Conservation (phyloP, 2,329 filamentous ascomycete species). For the Fusarium goolgardi region DNA sequence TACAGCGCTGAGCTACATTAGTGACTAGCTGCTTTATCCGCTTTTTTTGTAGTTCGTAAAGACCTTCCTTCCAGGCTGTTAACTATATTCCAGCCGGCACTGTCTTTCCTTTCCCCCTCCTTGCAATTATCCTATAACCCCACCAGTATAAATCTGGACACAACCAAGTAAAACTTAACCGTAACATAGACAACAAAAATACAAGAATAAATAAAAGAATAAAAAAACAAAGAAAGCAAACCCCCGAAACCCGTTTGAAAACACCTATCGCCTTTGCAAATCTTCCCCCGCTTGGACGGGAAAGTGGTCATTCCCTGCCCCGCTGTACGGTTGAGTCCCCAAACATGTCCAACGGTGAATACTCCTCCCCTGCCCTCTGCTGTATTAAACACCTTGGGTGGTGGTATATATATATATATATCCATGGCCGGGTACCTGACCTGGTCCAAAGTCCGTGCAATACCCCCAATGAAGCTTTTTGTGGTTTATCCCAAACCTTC, state of each 20-base stretch:
- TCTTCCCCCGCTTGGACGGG: conserved; percentile 7
- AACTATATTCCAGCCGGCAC: neutral
- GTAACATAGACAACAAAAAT: neutral
- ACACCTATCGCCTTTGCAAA: conserved; percentile 22
- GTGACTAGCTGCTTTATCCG: neutral
- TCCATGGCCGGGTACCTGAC: conserved; percentile 36
- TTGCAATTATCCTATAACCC: neutral
- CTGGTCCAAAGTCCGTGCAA: conserved; percentile 24
- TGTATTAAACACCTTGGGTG: conserved; percentile 38
- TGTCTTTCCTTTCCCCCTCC: neutral
- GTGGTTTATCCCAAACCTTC: conserved; percentile 14
- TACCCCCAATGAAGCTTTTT: conserved; percentile 14
- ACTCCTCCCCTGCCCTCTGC: conserved; percentile 5
- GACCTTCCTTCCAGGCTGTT: neutral
- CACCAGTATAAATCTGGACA: neutral
- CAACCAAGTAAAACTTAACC: neutral
- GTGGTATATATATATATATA: conserved; percentile 40
- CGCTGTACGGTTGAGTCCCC: conserved; percentile 1
- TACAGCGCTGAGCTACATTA: neutral
- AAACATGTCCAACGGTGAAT: conserved; percentile 17
- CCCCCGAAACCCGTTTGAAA: conserved; percentile 15
- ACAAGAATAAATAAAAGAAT: conserved; percentile 1
- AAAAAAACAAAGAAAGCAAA: conserved; percentile 1
- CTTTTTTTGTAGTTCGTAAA: neutral
- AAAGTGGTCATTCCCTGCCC: no score